Percentiles rank a stretch among this genome's conserved stretches.
Evolutionary conservation across 208 protist species (phyloP).

Genomic region (Trypanosoma boissoni): DNA sequence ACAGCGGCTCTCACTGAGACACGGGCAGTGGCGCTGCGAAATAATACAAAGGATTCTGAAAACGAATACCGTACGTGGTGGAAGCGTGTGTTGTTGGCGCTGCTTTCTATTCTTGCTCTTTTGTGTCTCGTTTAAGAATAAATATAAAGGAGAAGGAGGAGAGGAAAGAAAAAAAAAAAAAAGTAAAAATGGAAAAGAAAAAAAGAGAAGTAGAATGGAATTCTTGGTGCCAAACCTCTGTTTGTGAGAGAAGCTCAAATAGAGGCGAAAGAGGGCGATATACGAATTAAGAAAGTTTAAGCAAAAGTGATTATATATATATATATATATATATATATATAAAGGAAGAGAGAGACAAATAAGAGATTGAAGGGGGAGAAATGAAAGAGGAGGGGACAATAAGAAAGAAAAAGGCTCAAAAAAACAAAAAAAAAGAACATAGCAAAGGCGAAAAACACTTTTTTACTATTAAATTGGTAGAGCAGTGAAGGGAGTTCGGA

Average conservation of each 20-base stretch:
- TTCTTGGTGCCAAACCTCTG: too few species aligned
- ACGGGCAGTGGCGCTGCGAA: slow-evolving; percentile 26
- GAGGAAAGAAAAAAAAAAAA: slow-evolving; percentile 3
- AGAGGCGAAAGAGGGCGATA: too few species aligned
- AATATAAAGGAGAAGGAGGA: slow-evolving; percentile 3
- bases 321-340: slow-evolving; percentile 7
- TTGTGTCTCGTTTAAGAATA: slow-evolving; percentile 53
- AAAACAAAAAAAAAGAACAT: background rate
- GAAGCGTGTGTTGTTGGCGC: slow-evolving; percentile 50
- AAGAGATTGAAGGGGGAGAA: background rate
- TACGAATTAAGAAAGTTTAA: background rate
- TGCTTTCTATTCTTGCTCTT: slow-evolving; percentile 63
- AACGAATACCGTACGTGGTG: slow-evolving; percentile 57
- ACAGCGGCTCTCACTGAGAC: slow-evolving; percentile 37
- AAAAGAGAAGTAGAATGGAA: too few species aligned
- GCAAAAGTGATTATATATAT: background rate
- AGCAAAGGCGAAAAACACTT: background rate
- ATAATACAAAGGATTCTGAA: slow-evolving; percentile 33
- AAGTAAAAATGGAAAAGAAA: background rate
- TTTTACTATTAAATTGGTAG: too few species aligned
- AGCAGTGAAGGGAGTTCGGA: background rate
- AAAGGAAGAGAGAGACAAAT: background rate
- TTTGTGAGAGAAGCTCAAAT: too few species aligned
- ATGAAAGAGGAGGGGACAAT: background rate
- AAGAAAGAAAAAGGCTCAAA: background rate